Evolutionary conservation across 306 rosid genomes (phyloP), one percentile per base, ranked within the genome.

Genomic region (Carpinus viminea): DNA sequence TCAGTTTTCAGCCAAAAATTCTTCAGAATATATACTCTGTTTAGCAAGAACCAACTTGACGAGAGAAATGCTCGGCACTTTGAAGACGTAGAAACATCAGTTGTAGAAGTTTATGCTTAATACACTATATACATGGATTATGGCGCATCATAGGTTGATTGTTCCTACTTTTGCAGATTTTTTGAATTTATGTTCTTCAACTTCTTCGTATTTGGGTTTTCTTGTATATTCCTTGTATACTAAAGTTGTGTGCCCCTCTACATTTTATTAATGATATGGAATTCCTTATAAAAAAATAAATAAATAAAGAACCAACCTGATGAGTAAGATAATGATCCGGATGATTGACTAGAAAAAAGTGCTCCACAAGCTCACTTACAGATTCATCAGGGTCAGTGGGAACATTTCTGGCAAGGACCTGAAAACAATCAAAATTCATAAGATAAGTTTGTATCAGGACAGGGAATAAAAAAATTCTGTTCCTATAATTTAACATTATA

Each of bases 301-400:
- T 0, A 31, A 31, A 31, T 2, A 31, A 31, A 31, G 34, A 31
- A 31, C 48, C 7, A 75, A 95, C 99, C 98, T 95, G 99, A 82
- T 95, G 92, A n/a, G 97, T 95, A 51, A 95, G 98, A 91, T 93
- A 93, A 84, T 84, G 88, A 74, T 93, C 92, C 1, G 97, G 94
- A 91, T 95, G 99, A 76, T 95, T 95, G 86, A 95, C 99, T 68
- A 93, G 92, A 70, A 95, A 95, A 84, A 93, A 95, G 84, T 95
- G 98, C 86, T 95, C 98, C 87, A 93, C 97, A 74, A 84, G 92
- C 86, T 95, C 99, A 78, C 98, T 84, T 17, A 88, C 91, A 51
- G 98, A 90, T 86, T 92, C 98, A 72, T 95, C 98, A 6, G 91
- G 75, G 52, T 95, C 98, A 48, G 99, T 90, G 12, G 99, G 99